Evolutionary conservation across 352 stramenopile genomes (phyloP).

Genomic region (Pythium apleroticum): DNA sequence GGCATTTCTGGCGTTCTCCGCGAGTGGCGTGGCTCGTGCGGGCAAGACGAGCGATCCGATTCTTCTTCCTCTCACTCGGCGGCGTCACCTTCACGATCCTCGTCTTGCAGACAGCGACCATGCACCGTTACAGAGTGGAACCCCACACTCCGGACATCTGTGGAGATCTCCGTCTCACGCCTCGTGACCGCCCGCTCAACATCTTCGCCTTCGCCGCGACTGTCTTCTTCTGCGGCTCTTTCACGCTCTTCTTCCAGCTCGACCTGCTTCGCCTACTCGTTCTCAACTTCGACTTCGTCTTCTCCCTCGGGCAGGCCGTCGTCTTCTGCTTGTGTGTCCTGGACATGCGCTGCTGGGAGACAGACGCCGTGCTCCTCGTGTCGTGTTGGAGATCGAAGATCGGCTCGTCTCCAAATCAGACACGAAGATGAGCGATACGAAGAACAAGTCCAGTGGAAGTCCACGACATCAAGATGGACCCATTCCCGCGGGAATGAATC

Average conservation of each 20-base stretch:
- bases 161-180: not conserved
- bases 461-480: no score
- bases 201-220: not conserved
- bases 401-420: no score
- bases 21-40: not conserved
- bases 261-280: slow-evolving; percentile 12
- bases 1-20: not conserved
- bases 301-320: slow-evolving; percentile 7
- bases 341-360: slow-evolving; percentile 17
- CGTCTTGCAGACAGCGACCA: not conserved
- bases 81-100: not conserved
- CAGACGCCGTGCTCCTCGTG: slow-evolving; percentile 1
- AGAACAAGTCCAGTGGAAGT: no score
- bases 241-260: slow-evolving; percentile 13
- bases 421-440: no score
- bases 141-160: not conserved
- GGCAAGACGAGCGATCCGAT: not conserved
- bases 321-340: not conserved
- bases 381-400: slow-evolving; percentile 6
- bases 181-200: not conserved
- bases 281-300: slow-evolving; percentile 20
- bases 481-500: no score
- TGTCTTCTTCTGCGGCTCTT: slow-evolving; percentile 2
- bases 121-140: not conserved
- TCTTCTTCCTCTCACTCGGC: not conserved